Evolutionary conservation across 805 yeast genomes (phyloP), one percentile per base, ranked within the genome.

Genomic region (Hanseniaspora vineae): DNA sequence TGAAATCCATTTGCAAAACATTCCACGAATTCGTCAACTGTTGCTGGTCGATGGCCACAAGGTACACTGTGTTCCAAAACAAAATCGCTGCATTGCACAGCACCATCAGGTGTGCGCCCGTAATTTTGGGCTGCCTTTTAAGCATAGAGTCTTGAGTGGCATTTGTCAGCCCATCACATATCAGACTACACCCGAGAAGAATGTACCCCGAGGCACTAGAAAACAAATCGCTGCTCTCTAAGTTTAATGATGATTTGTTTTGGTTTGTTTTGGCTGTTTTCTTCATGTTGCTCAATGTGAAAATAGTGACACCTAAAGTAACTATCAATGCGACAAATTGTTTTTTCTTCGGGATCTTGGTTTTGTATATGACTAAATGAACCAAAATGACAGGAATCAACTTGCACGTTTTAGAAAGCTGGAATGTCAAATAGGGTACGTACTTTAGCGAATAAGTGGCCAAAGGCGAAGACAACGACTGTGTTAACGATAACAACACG

Each of bases 331-430:
- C 96, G 17, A 90, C 94, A 14, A 76, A 50, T 59, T 84, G 84
- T 64, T 92, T 92, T 65, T 81, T 78, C 2, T 64, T 47, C 0
- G 96, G 88, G 62, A 86, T 90, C 46, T 65, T 66, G 3, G 84
- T 77, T 42, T 82, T 71, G 65, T 88, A 90, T 12, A 85, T 56
- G 14, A 78, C 54, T 49, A 81, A 66, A 58, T 88, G 96, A 2
- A 92, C 84, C 33, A 84, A 60, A 82, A 92, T 80, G n/a, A 90
- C 95, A 0, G 99, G 99, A 19, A 92, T 77, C 62, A 92, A 72
- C 58, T 92, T 92, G 62, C 97, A 90, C 47, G 95, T 82, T 60
- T 92, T 92, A 17, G 96, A 95, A 51, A 92, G 72, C 52, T 90
- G 73, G 55, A 77, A 82, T 0, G 94, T 83, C 58, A 92, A 67